Evolutionary conservation across 495 filamentous ascomycete genomes (phyloP).

Genomic region (Bathelium albidoporum): DNA sequence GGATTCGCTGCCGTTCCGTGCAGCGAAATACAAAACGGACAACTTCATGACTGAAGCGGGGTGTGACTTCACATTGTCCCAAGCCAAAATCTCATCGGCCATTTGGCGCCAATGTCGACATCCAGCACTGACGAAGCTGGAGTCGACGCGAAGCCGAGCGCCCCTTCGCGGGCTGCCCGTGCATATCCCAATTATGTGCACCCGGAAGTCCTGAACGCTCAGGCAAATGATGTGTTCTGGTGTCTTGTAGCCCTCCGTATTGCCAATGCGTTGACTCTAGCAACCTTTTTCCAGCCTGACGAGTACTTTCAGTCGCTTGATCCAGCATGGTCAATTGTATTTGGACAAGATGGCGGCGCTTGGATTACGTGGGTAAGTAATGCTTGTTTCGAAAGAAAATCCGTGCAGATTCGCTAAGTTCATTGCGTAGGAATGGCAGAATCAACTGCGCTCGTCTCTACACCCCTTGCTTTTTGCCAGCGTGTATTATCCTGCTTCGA

Average conservation of each 20-base stretch:
- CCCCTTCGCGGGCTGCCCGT: background rate
- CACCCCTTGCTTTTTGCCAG: constrained; percentile 77
- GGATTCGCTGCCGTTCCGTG: background rate
- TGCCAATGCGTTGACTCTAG: constrained; percentile 69
- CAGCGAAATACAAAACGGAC: background rate
- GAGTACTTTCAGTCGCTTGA: constrained; percentile 96
- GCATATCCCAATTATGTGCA: background rate
- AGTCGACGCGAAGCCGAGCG: background rate
- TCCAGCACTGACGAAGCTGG: background rate
- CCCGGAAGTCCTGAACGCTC: background rate
- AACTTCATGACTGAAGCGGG: background rate
- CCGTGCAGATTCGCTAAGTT: background rate
- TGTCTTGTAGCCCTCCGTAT: constrained; percentile 65
- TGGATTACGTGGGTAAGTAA: constrained; percentile 87
- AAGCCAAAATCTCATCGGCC: background rate
- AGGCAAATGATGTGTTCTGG: constrained; percentile 14
- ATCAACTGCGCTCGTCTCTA: constrained; percentile 83
- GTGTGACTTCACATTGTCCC: background rate
- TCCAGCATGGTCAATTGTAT: constrained; percentile 84
- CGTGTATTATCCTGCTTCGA: constrained; percentile 55
- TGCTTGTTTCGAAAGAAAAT: constrained; percentile 12
- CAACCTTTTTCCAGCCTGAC: constrained; percentile 99
- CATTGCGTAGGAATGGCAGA: constrained; percentile 70
- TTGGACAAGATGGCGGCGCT: constrained; percentile 64
- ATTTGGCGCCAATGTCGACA: background rate